Conservation (phyloP, 2,329 filamentous ascomycete species). For the Diplodia mutila region DNA sequence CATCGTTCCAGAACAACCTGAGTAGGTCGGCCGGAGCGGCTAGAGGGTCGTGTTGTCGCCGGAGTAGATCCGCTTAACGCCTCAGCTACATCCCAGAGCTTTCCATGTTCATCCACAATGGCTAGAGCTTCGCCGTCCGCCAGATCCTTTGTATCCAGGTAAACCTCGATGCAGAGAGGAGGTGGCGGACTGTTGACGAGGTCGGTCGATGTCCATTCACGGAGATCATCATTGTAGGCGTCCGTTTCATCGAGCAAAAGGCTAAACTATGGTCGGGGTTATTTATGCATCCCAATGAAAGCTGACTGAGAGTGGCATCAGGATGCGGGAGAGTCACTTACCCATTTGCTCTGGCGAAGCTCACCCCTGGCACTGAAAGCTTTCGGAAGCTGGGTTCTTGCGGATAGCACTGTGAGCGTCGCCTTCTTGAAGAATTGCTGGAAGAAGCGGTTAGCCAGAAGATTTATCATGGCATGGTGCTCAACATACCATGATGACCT, state of each 20-base stretch:
- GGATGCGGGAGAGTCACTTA: conserved; percentile 50
- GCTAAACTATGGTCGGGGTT: conserved; percentile 72
- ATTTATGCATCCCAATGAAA: conserved; percentile 25
- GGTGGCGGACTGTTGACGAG: conserved; percentile 76
- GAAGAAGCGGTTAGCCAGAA: conserved; percentile 33
- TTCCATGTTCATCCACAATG: conserved; percentile 83
- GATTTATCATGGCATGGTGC: too few relatives aligned
- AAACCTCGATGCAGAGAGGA: conserved; percentile 87
- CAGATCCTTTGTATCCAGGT: conserved; percentile 77
- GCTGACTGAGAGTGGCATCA: conserved; percentile 7
- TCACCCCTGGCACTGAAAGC: conserved; percentile 60
- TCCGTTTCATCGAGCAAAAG: conserved; percentile 92
- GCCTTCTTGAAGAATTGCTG: conserved; percentile 93
- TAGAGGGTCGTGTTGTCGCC: conserved; percentile 52
- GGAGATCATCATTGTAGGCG: conserved; percentile 78
- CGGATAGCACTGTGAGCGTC: conserved; percentile 79
- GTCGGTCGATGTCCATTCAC: conserved; percentile 79
- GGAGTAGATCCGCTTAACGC: conserved; percentile 69
- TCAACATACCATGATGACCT: conserved; percentile 80
- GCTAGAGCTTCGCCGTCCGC: conserved; percentile 86
- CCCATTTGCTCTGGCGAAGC: conserved; percentile 83
- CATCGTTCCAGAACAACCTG: conserved; percentile 90
- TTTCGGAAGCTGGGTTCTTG: conserved; percentile 71
- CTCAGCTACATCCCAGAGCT: conserved; percentile 89
- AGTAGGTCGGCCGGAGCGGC: conserved; percentile 51